Percentiles rank a stretch among this genome's conserved stretches.
Conservation (phyloP, 192 early-diverging fungal species). For the Podila epicladia region DNA sequence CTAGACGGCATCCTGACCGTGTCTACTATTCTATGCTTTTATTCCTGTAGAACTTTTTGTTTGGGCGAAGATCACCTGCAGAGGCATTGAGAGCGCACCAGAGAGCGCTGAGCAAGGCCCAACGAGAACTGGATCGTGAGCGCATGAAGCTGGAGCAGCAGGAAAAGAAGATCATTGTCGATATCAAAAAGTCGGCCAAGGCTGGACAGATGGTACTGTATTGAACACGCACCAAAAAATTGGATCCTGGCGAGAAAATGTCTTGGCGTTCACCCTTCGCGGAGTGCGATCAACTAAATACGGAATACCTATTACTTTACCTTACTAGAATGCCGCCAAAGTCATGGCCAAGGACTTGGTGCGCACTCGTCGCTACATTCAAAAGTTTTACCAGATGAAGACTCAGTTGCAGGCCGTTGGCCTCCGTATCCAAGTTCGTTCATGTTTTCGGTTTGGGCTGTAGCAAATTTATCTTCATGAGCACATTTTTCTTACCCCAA, state of each 20-base stretch:
- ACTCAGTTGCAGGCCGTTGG: constrained; percentile 93
- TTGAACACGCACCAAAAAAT: too few species aligned
- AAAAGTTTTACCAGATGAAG: constrained; percentile 97
- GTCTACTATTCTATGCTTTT: too few species aligned
- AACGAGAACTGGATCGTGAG: constrained; percentile 93
- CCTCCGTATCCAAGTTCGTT: constrained; percentile 83
- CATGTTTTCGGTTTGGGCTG: background rate
- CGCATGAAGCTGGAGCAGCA: constrained; percentile 87
- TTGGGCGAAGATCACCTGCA: constrained; percentile 88
- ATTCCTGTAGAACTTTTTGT: constrained; percentile 65
- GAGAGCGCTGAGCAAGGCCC: constrained; percentile 85
- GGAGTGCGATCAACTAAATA: background rate
- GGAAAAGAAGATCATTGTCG: constrained; percentile 94
- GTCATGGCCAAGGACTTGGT: constrained; percentile 99
- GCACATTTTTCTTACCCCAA: background rate
- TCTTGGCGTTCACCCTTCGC: background rate
- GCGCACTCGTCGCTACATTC: constrained; percentile 89
- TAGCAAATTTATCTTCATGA: too few species aligned
- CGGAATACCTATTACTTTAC: background rate
- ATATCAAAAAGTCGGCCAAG: constrained; percentile 94
- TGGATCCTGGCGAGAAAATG: background rate
- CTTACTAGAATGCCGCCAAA: constrained; percentile 79
- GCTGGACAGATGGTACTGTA: constrained; percentile 85
- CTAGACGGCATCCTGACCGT: background rate
- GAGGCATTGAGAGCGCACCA: constrained; percentile 94